Conservation (phyloP, 2,329 filamentous ascomycete species). For the Bipolaris bicolor region DNA sequence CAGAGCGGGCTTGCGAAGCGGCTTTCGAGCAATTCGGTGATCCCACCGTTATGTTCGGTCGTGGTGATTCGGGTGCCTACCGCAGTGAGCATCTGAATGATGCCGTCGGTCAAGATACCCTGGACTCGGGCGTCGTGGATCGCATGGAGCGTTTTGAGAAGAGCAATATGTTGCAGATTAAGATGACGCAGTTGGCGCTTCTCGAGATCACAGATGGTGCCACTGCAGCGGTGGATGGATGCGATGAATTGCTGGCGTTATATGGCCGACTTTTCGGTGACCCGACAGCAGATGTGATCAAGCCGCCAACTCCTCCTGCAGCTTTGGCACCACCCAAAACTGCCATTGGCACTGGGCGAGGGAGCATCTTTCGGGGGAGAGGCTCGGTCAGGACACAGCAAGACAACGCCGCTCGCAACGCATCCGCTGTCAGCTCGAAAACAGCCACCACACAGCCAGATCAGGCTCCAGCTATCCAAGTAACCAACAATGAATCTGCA, state of each 20-base stretch:
- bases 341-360: slow-evolving; percentile 71
- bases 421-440: slow-evolving; percentile 35
- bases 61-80: slow-evolving; percentile 57
- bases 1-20: slow-evolving; percentile 82
- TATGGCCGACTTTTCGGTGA: slow-evolving; percentile 82
- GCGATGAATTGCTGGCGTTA: slow-evolving; percentile 80
- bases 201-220: slow-evolving; percentile 84
- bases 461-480: slow-evolving; percentile 72
- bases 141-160: slow-evolving; percentile 85
- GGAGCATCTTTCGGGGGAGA: slow-evolving; percentile 74
- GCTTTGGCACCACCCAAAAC: slow-evolving; percentile 62
- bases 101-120: slow-evolving; percentile 21
- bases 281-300: slow-evolving; percentile 48
- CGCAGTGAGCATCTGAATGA: slow-evolving; percentile 71
- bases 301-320: slow-evolving; percentile 51
- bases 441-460: slow-evolving; percentile 37
- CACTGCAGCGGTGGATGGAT: slow-evolving; percentile 84
- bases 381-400: slow-evolving; percentile 40
- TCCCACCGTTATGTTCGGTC: slow-evolving; percentile 71
- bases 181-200: slow-evolving; percentile 90
- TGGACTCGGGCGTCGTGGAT: slow-evolving; percentile 66
- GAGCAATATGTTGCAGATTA: slow-evolving; percentile 86
- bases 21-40: slow-evolving; percentile 89
- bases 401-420: slow-evolving; percentile 25
- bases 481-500: slow-evolving; percentile 67